Conservation (phyloP, 2,329 filamentous ascomycete genomes). For the Phoma sp. region DNA sequence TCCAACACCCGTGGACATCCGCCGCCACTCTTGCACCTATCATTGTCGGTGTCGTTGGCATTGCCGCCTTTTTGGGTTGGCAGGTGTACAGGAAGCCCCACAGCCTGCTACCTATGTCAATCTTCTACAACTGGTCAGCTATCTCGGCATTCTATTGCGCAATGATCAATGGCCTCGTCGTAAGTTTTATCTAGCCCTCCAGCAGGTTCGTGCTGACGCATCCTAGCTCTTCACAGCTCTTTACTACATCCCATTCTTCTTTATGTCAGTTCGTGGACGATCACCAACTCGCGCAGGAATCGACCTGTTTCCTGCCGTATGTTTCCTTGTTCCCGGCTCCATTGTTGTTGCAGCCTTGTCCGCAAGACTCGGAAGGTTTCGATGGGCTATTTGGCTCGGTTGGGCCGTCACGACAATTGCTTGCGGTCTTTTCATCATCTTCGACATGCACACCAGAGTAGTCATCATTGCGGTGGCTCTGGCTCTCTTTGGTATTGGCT, state of each 20-base stretch:
- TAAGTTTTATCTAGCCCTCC: conserved; percentile 30
- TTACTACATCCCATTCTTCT: conserved; percentile 55
- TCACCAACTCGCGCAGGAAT: conserved; percentile 48
- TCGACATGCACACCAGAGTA: conserved; percentile 44
- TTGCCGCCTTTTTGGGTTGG: conserved; percentile 47
- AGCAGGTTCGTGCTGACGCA: background rate
- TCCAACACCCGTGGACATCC: conserved; percentile 49
- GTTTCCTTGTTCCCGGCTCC: conserved; percentile 41
- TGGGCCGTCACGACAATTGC: conserved; percentile 50
- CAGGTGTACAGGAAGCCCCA: conserved; percentile 44
- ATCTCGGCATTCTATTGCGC: conserved; percentile 52
- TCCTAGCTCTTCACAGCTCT: conserved; percentile 51
- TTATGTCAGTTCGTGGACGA: conserved; percentile 46
- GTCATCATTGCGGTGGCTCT: conserved; percentile 49
- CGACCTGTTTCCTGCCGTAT: conserved; percentile 47
- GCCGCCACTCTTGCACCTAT: conserved; percentile 52
- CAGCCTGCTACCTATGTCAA: conserved; percentile 48
- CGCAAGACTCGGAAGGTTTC: conserved; percentile 37
- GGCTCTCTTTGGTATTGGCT: conserved; percentile 51
- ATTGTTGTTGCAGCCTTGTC: conserved; percentile 36
- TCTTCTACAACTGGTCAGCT: conserved; percentile 49
- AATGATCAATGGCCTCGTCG: conserved; percentile 54
- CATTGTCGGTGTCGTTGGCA: conserved; percentile 40
- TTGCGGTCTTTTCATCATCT: conserved; percentile 49
- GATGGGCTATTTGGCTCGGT: conserved; percentile 54